Evolutionary conservation across 140 eudicot genomes (phyloP).

Genomic region (Flaveria floridana): DNA sequence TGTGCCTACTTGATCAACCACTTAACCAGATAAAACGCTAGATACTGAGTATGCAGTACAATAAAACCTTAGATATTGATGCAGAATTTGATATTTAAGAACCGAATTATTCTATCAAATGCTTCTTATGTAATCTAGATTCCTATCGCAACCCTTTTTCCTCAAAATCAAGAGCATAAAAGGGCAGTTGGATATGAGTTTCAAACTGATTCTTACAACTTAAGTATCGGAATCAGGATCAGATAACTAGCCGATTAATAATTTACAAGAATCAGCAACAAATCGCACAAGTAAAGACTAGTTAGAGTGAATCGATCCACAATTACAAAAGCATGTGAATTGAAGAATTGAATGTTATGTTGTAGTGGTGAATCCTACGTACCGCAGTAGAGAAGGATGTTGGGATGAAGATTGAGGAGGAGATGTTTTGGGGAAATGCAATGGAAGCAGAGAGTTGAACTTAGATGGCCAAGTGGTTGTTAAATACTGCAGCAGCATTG

Average conservation of each 20-base stretch:
- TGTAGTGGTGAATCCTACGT: neutral
- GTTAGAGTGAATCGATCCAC: neutral
- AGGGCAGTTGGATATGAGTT: neutral
- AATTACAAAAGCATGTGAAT: neutral
- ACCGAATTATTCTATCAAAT: neutral
- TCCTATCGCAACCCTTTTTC: neutral
- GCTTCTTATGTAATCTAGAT: neutral
- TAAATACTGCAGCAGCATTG: neutral
- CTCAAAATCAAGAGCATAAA: neutral
- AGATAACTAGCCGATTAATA: neutral
- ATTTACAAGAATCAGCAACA: neutral
- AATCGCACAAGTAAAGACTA: neutral
- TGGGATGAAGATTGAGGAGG: neutral
- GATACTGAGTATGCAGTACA: neutral
- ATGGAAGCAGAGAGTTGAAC: neutral
- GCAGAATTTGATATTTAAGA: neutral
- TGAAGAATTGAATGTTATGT: neutral
- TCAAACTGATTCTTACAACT: neutral
- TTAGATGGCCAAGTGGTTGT: neutral
- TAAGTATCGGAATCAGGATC: neutral
- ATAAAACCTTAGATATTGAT: neutral
- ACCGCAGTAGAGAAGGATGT: conserved; percentile 1
- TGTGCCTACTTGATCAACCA: too few species aligned
- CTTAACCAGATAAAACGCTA: too few species aligned
- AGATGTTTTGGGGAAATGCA: neutral